A percentile compares a stretch with the other conserved stretches of the same genome.
These are phyloP conservation scores for Kwoniella newhampshirensis DNA, from an alignment of 768 basidiomycete species.

Conservation along the genomic window DNA sequence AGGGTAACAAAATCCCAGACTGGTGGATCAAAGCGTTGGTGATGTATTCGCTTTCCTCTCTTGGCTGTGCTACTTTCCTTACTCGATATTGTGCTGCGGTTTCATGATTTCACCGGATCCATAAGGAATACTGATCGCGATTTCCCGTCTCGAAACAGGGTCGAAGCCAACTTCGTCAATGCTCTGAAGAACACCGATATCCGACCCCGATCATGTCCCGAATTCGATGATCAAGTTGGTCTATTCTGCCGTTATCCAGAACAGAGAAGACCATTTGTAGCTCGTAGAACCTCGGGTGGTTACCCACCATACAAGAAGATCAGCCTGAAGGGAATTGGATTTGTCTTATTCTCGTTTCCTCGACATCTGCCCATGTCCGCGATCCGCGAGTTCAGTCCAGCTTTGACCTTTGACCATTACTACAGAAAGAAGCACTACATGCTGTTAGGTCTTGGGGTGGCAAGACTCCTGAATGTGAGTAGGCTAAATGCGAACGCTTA, in stretches of 20 bases:
- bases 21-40: constrained; percentile 14
- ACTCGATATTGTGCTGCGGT: neutral
- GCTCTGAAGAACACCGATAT: constrained; percentile 8
- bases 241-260: neutral
- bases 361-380: neutral
- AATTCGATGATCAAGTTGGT: constrained; percentile 12
- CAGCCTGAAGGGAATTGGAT: constrained; percentile 5
- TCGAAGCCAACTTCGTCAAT: constrained; percentile 11
- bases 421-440: neutral
- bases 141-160: no score
- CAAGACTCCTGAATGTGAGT: constrained; percentile 11
- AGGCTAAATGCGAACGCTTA: no score
- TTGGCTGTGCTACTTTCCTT: neutral
- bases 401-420: neutral
- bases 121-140: no score
- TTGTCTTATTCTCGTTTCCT: constrained; percentile 13
- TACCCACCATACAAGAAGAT: neutral
- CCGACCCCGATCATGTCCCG: constrained; percentile 3
- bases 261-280: neutral
- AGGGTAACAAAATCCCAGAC: constrained; percentile 5
- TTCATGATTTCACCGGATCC: neutral
- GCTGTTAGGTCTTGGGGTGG: constrained; percentile 10
- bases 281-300: neutral
- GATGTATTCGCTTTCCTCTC: neutral
- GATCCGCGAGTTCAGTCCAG: constrained; percentile 1